Conservation (phyloP, 2,329 filamentous ascomycete genomes). For the Alternaria gansuensis region DNA sequence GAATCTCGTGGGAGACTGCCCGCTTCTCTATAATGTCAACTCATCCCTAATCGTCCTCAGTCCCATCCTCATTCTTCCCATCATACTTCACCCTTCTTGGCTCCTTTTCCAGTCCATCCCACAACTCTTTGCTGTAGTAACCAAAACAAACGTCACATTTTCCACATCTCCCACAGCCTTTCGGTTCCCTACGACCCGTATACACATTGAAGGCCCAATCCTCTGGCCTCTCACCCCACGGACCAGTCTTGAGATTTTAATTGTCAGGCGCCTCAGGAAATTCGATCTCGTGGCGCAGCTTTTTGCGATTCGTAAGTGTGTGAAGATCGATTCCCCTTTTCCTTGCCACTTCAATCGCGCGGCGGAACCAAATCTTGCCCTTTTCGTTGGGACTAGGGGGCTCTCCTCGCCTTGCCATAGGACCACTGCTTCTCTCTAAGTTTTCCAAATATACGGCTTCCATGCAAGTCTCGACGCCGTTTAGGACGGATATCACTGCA, state of each 20-base stretch:
- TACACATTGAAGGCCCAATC: slow-evolving; percentile 25
- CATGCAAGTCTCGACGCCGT: not conserved
- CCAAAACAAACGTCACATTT: slow-evolving; percentile 15
- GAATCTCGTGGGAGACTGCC: not conserved
- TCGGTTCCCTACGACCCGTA: slow-evolving; percentile 12
- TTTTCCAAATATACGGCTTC: not conserved
- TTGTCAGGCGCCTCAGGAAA: slow-evolving; percentile 22
- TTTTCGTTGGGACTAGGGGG: not conserved
- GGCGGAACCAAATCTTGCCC: slow-evolving; percentile 15
- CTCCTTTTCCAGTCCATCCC: slow-evolving; percentile 8
- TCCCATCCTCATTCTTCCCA: not conserved
- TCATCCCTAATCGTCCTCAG: not conserved
- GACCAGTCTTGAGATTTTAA: slow-evolving; percentile 14
- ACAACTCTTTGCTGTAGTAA: slow-evolving; percentile 17
- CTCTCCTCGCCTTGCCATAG: not conserved
- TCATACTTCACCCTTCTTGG: not conserved
- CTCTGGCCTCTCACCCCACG: slow-evolving; percentile 14
- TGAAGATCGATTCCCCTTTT: slow-evolving; percentile 19
- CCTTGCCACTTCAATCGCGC: slow-evolving; percentile 13
- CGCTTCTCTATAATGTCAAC: no score
- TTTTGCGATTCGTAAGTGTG: slow-evolving; percentile 18
- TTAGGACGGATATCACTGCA: slow-evolving; percentile 4
- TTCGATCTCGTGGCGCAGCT: not conserved
- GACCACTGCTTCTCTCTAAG: not conserved
- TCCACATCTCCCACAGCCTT: slow-evolving; percentile 23